phyloP scores from a whole-genome alignment of 768 basidiomycete genomes.

The Tylopilus cervinicoccineus region DNA sequence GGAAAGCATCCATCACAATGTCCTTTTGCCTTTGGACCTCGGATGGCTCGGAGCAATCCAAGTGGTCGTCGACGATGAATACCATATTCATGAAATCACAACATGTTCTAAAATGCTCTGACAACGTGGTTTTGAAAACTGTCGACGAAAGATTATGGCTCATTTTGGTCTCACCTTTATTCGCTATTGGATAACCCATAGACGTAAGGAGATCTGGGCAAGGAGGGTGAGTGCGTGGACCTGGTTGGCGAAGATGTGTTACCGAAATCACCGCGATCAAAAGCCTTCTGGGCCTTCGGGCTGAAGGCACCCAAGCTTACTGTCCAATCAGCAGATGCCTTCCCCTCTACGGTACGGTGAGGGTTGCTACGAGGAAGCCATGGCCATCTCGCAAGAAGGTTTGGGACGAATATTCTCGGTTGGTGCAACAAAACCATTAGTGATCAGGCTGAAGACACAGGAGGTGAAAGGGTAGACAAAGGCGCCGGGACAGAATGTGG shows the following conservation, averaged over 20 bases:
- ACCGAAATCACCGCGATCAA: not conserved
- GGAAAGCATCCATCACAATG: not conserved
- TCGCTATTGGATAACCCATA: not conserved
- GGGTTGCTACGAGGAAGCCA: slow-evolving; percentile 8
- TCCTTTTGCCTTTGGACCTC: not conserved
- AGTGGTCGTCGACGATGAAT: not conserved
- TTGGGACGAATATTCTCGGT: slow-evolving; percentile 15
- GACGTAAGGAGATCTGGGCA: not conserved
- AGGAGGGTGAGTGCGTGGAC: not conserved
- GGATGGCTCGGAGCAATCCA: not conserved
- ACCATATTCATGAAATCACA: not conserved
- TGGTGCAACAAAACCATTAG: no score
- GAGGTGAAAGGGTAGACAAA: no score
- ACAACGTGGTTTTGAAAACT: not conserved
- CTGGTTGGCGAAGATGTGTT: not conserved
- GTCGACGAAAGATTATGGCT: not conserved
- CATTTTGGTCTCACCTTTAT: not conserved
- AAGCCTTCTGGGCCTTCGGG: not conserved
- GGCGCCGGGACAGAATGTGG: no score
- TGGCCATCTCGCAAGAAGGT: slow-evolving; percentile 17
- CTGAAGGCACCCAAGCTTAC: not conserved
- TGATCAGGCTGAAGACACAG: no score
- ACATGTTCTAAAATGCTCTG: not conserved
- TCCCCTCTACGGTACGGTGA: no score
- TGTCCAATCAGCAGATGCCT: no score